Evolutionary conservation across 1,139 yeast species (phyloP).

Genomic region (Diutina scorzettiae): DNA sequence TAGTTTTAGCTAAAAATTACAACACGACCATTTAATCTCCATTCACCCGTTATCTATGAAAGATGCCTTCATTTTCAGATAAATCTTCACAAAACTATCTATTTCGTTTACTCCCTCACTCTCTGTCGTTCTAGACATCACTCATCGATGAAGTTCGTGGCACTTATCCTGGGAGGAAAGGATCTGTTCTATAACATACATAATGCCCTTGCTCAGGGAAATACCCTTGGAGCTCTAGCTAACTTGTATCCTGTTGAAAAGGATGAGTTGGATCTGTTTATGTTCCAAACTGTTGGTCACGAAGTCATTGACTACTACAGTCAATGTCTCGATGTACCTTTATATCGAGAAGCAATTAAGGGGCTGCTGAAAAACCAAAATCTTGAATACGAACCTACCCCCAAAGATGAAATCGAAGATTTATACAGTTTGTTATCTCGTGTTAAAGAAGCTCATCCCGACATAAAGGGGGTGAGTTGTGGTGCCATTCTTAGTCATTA

Average conservation of each 20-base stretch:
- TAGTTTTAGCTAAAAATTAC: no score
- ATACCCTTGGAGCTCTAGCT: slow-evolving; percentile 73
- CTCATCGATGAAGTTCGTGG: slow-evolving; percentile 73
- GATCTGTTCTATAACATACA: slow-evolving; percentile 86
- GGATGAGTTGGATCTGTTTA: slow-evolving; percentile 77
- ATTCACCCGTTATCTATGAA: no score
- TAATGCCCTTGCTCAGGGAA: slow-evolving; percentile 75
- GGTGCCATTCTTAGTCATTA: slow-evolving; percentile 93
- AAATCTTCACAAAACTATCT: no score
- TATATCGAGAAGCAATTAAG: slow-evolving; percentile 55
- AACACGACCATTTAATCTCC: no score
- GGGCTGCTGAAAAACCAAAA: slow-evolving; percentile 55
- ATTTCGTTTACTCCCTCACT: no score
- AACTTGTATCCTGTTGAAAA: slow-evolving; percentile 57
- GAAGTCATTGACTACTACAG: slow-evolving; percentile 57
- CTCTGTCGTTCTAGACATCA: no score
- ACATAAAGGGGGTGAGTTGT: slow-evolving; percentile 75
- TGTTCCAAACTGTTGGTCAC: slow-evolving; percentile 98
- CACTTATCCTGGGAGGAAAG: slow-evolving; percentile 89
- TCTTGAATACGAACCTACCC: slow-evolving; percentile 55
- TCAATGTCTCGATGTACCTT: slow-evolving; percentile 66
- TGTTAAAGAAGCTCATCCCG: slow-evolving; percentile 50
- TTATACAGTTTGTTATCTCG: slow-evolving; percentile 36
- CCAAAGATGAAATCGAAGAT: slow-evolving; percentile 81
- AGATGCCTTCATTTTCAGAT: no score